Evolutionary conservation across 345 rosid genomes (phyloP).

Genomic region (Pistacia integerrima): DNA sequence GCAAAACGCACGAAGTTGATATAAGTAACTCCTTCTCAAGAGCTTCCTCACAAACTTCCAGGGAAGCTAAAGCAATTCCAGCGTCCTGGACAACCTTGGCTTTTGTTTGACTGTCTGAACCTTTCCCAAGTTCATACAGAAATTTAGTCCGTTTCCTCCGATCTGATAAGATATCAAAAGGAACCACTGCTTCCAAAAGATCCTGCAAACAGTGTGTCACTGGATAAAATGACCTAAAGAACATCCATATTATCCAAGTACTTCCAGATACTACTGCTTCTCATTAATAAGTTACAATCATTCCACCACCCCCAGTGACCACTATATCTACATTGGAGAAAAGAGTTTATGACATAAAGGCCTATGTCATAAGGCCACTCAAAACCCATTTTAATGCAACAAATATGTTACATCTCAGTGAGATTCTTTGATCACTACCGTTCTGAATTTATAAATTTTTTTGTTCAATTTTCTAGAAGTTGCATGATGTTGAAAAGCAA

Average conservation of each 20-base stretch:
- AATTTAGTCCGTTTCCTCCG: conserved; percentile 51
- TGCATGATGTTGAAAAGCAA: not conserved
- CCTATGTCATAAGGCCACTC: not conserved
- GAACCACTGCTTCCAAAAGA: conserved; percentile 74
- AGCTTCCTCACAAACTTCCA: conserved; percentile 66
- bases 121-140: conserved; percentile 44
- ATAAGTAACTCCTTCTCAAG: conserved; percentile 60
- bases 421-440: not conserved
- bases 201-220: conserved; percentile 42
- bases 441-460: not conserved
- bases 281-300: not conserved
- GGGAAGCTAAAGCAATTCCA: conserved; percentile 67
- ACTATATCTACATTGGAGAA: not conserved
- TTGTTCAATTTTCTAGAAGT: not conserved
- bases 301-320: no score
- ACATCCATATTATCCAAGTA: not conserved
- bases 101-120: conserved; percentile 36
- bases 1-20: conserved; percentile 62
- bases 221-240: conserved; percentile 3
- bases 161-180: conserved; percentile 66
- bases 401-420: not conserved
- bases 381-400: no score
- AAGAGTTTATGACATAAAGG: not conserved
- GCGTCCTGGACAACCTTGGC: conserved; percentile 70
- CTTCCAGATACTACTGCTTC: not conserved